Conservation (phyloP, 1,284 basidiomycete species). For the Boletus holoroseus region DNA sequence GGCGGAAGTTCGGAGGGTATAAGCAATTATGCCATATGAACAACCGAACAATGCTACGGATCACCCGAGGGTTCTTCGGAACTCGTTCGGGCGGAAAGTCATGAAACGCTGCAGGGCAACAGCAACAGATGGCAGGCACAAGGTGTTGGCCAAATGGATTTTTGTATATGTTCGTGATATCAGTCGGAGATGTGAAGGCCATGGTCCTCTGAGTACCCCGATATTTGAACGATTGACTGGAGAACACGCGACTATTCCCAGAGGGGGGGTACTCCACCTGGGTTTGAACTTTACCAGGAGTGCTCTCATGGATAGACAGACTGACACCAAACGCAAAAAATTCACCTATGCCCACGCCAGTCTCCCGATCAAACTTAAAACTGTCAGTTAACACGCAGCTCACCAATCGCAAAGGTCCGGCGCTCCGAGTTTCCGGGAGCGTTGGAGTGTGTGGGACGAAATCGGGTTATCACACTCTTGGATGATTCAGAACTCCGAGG, state of each 20-base stretch:
- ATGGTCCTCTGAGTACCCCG: not conserved
- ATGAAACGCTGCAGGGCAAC: not conserved
- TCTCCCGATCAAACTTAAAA: not conserved
- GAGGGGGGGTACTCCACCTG: not conserved
- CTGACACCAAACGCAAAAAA: not conserved
- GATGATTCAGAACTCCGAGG: not conserved
- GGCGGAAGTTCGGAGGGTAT: not conserved
- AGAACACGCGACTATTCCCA: slow-evolving; percentile 10
- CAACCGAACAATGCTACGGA: not conserved
- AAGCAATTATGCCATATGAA: not conserved
- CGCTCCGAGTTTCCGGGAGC: not conserved
- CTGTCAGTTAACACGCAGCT: not conserved
- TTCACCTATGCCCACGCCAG: slow-evolving; percentile 6
- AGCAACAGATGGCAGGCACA: not conserved
- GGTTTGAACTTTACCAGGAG: too few relatives aligned
- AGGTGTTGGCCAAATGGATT: not conserved
- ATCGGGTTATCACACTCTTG: not conserved
- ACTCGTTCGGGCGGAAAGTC: not conserved
- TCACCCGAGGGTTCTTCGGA: not conserved
- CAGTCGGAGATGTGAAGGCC: not conserved
- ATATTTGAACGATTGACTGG: not conserved
- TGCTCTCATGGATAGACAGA: slow-evolving; percentile 1
- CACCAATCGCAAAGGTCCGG: slow-evolving; percentile 6
- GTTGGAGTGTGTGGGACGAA: not conserved
- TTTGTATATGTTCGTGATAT: slow-evolving; percentile 3